phyloP scores from a whole-genome alignment of 495 filamentous ascomycete genomes.

The Hypoxylon fragiforme region DNA sequence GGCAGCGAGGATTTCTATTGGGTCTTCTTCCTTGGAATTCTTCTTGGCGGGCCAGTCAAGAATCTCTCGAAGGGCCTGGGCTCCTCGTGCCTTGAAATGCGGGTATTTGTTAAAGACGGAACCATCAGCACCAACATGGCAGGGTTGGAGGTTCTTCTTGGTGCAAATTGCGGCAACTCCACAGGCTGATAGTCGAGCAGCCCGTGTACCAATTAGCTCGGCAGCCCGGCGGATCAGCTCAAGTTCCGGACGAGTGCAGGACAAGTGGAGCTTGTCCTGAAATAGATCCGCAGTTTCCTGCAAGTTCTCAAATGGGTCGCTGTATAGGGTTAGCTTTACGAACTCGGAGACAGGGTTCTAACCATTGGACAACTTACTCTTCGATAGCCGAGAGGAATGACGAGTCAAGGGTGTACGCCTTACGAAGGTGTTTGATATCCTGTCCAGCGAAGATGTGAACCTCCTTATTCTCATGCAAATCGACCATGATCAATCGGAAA shows the following conservation, averaged over 20 bases:
- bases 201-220: slow-evolving; percentile 91
- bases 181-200: slow-evolving; percentile 88
- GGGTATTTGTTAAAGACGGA: slow-evolving; percentile 99
- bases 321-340: slow-evolving; percentile 35
- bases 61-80: slow-evolving; percentile 87
- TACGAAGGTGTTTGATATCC: slow-evolving; percentile 75
- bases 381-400: slow-evolving; percentile 97
- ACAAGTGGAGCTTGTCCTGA: slow-evolving; percentile 69
- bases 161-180: slow-evolving; percentile 93
- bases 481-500: slow-evolving; percentile 86
- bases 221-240: slow-evolving; percentile 85
- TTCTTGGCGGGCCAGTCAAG: slow-evolving; percentile 80
- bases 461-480: slow-evolving; percentile 76
- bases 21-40: slow-evolving; percentile 68
- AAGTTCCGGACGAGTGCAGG: slow-evolving; percentile 70
- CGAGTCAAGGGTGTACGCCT: slow-evolving; percentile 83
- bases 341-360: neutral
- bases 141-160: slow-evolving; percentile 85
- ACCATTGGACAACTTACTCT: slow-evolving; percentile 56
- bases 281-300: slow-evolving; percentile 83
- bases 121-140: slow-evolving; percentile 94
- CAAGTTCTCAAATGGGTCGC: slow-evolving; percentile 92
- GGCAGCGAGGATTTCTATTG: slow-evolving; percentile 80
- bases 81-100: slow-evolving; percentile 91
- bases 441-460: slow-evolving; percentile 81